Evolutionary conservation across 352 stramenopile genomes (phyloP).

Genomic region (Hyaloperonospora brassicae): DNA sequence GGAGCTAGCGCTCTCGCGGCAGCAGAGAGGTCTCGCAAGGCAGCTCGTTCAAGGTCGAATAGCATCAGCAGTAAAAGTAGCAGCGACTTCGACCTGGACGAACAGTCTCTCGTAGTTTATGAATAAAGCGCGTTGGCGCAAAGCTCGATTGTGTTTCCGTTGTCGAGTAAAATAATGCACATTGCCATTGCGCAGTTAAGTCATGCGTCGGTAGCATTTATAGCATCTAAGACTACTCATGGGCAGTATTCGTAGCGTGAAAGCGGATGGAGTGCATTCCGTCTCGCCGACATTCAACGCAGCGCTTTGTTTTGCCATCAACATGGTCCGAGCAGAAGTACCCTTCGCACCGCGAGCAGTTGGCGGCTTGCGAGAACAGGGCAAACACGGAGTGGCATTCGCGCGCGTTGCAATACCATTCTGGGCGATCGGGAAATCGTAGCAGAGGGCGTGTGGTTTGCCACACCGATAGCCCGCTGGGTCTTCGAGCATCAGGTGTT

Average conservation of each 20-base stretch:
- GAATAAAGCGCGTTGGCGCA: slow-evolving; percentile 18
- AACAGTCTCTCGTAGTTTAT: slow-evolving; percentile 29
- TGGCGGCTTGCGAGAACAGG: slow-evolving; percentile 48
- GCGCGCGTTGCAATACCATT: slow-evolving; percentile 66
- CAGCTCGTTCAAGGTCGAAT: slow-evolving; percentile 13
- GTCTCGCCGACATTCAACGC: slow-evolving; percentile 26
- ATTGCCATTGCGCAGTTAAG: no score
- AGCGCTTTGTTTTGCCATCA: slow-evolving; percentile 31
- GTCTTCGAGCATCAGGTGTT: slow-evolving; percentile 4
- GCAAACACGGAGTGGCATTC: slow-evolving; percentile 58
- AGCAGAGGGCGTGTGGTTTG: slow-evolving; percentile 18
- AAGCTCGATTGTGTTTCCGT: not conserved
- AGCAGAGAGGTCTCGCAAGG: slow-evolving; percentile 20
- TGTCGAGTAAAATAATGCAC: no score
- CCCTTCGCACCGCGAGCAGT: slow-evolving; percentile 42
- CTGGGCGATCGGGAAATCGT: slow-evolving; percentile 49
- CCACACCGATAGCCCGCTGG: not conserved
- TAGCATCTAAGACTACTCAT: not conserved
- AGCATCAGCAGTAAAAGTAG: slow-evolving; percentile 25
- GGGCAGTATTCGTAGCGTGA: slow-evolving; percentile 9
- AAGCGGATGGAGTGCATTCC: no score
- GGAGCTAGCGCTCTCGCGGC: slow-evolving; percentile 19
- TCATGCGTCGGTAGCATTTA: slow-evolving; percentile 6
- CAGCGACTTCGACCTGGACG: slow-evolving; percentile 25
- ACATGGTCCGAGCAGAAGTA: slow-evolving; percentile 56